Base-by-base conservation (phyloP, 805 yeast genomes). In the Suhomyces xylopsoci region DNA sequence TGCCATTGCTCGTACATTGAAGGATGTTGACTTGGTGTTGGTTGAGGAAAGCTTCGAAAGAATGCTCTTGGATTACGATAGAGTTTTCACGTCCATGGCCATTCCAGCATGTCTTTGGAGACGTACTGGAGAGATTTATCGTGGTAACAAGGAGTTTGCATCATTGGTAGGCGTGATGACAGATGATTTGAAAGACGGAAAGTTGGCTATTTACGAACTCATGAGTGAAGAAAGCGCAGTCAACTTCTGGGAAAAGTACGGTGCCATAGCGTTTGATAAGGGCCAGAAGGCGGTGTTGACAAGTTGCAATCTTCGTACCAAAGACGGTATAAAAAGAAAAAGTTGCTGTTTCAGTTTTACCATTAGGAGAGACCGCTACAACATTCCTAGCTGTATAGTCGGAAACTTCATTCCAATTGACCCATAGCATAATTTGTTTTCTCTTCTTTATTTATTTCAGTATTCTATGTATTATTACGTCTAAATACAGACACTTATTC, bases 101-200 rank as follows among this genome's bases (percentile, higher is more conserved):
- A 90, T 93, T 55, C 98, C 98, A 1, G 97, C 97, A 1, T 93
- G 98, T 70, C 76, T 93, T 26, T 93, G 98, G 97, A 76, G 98
- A 65, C 84, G 98, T 61, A 92, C 98, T 0, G 98, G 98, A 2
- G 98, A 93, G 60, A 93, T 93, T 3, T 93, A 90, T 62, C 71
- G 97, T 55, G 98, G 97, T 0, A 93, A 93, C 68, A 91, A 92
- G 65, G 98, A 93, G 66, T 93, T 93, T 80, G 98, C 97, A 0
- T 87, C 92, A 1, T 69, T 93, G 51, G 97, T 93, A 1, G 96
- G 91, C 19, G 96, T 90, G 22, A 81, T 84, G 26, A 90, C 93
- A 1, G 97, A 92, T 64, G 97, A 91, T 65, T 71, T 93, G 62
- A 84, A 94, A 57, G 97, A 93, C 67, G 98, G 98, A 9, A 88